Evolutionary conservation across 768 basidiomycete species (phyloP).

Genomic region (Boletus speciosus): DNA sequence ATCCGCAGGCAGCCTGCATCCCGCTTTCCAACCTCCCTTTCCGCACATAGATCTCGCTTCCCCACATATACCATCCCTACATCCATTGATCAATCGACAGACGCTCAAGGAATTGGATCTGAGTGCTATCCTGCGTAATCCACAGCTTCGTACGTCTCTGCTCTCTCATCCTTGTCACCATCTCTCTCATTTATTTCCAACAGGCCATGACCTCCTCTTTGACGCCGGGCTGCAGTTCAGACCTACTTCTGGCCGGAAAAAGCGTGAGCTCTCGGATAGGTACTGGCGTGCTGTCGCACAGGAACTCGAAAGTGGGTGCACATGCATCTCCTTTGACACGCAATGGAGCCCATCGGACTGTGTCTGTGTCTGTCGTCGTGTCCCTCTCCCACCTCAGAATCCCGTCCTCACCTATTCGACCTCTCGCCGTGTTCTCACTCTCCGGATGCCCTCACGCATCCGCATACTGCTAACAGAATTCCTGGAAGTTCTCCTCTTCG

Average conservation of each 20-base stretch:
- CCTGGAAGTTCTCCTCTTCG: conserved; percentile 74
- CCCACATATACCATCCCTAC: conserved; percentile 61
- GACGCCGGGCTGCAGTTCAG: conserved; percentile 82
- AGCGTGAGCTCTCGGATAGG: conserved; percentile 65
- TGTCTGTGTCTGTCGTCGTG: conserved; percentile 52
- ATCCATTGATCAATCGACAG: conserved; percentile 77
- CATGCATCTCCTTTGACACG: conserved; percentile 73
- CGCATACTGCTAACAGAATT: conserved; percentile 69
- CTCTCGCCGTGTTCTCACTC: conserved; percentile 47
- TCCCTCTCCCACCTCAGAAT: conserved; percentile 38
- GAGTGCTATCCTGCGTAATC: conserved; percentile 80
- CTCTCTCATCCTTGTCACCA: neutral
- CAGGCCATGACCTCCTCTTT: conserved; percentile 88
- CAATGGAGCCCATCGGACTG: conserved; percentile 52
- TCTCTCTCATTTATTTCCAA: conserved; percentile 5
- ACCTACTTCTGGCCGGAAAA: conserved; percentile 70
- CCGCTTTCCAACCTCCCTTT: conserved; percentile 28
- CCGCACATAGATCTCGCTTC: conserved; percentile 40
- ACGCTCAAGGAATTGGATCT: conserved; percentile 86
- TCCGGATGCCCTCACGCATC: conserved; percentile 71
- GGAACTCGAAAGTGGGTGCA: conserved; percentile 80
- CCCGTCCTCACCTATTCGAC: conserved; percentile 45
- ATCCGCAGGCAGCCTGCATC: conserved; percentile 23
- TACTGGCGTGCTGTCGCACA: conserved; percentile 83
- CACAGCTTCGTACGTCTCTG: conserved; percentile 75